Evolutionary conservation across 202 grass and related monocot species (phyloP).

Genomic region (Zizania palustris): DNA sequence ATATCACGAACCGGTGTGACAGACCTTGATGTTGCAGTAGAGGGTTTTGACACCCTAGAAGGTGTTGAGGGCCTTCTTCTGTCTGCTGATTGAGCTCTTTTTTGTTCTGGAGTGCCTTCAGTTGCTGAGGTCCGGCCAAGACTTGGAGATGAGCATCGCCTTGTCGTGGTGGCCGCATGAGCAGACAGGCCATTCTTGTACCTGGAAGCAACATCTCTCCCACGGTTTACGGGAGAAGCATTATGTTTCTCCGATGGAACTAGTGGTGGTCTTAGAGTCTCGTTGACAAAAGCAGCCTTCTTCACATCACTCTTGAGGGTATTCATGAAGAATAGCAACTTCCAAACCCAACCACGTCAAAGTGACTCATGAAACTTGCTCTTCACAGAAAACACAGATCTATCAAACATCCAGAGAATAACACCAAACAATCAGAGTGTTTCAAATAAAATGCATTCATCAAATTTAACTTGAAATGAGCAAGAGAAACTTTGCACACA

Average conservation of each 20-base stretch:
- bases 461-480: slow-evolving; percentile 38
- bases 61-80: slow-evolving; percentile 71
- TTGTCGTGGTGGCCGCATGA: slow-evolving; percentile 42
- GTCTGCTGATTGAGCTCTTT: slow-evolving; percentile 76
- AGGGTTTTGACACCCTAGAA: slow-evolving; percentile 62
- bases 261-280: slow-evolving; percentile 62
- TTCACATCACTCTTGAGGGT: slow-evolving; percentile 25
- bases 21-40: slow-evolving; percentile 58
- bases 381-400: slow-evolving; percentile 34
- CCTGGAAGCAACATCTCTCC: slow-evolving; percentile 65
- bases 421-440: slow-evolving; percentile 30
- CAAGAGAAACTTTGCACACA: slow-evolving; percentile 17
- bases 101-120: slow-evolving; percentile 42
- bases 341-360: slow-evolving; percentile 63
- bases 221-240: slow-evolving; percentile 41
- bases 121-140: slow-evolving; percentile 15
- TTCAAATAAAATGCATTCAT: slow-evolving; percentile 26
- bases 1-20: slow-evolving; percentile 67
- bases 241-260: slow-evolving; percentile 89
- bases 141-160: slow-evolving; percentile 61
- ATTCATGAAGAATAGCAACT: slow-evolving; percentile 56
- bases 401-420: slow-evolving; percentile 36
- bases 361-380: slow-evolving; percentile 34
- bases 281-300: slow-evolving; percentile 50
- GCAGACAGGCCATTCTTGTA: slow-evolving; percentile 55